Base-by-base conservation (phyloP, 2,329 filamentous ascomycete genomes). In the Lasiodiplodia hormozganensis region DNA sequence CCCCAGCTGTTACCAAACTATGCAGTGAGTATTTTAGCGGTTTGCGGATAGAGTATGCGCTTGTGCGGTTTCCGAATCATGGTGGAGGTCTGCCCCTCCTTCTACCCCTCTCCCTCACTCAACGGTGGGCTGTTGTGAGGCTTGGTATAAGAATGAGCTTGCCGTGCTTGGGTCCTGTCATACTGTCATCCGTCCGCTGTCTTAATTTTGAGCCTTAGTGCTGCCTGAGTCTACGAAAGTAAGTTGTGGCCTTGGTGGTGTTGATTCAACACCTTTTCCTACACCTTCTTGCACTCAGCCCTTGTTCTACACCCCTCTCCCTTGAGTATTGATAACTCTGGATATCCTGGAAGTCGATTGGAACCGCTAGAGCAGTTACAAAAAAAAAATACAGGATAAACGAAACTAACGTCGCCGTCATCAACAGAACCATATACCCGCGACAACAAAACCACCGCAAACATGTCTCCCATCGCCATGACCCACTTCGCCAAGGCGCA, bases 401-500 rank as follows among this genome's bases (percentile, higher is more conserved):
- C 6, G 23, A 23, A 21, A 12, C 62, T 65, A 52, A 65, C 49
- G 56, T 43, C 36, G 21, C 34, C 16, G 38, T 51, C 51, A 14
- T 65, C 34, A 53, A 34, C 62, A 65, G 54, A 65, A 18, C 51
- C 40, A 51, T 38, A 51, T 51, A 40, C 34, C 28, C 56, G 18
- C 56, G 25, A 54, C 57, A 34, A 34, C 21, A 54, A 25, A 34
- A 43, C 58, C 40, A 36, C 47, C 21, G 40, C 18, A 49, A 65
- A 18, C 40, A 69, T 69, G 68, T 68, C 73, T 43, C 74, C 76
- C 34, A 68, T 76, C 65, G 74, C 76, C 47, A 83, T 88, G 76
- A 82, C 81, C 64, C 84, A 90, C 79, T 86, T 84, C 76, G 74
- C 83, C 62, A 83, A 88, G 74, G 88, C 87, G 0, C 87, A 90